Evolutionary conservation across 108 stramenopile genomes (phyloP).

Genomic region (Poteriospumella lacustris): DNA sequence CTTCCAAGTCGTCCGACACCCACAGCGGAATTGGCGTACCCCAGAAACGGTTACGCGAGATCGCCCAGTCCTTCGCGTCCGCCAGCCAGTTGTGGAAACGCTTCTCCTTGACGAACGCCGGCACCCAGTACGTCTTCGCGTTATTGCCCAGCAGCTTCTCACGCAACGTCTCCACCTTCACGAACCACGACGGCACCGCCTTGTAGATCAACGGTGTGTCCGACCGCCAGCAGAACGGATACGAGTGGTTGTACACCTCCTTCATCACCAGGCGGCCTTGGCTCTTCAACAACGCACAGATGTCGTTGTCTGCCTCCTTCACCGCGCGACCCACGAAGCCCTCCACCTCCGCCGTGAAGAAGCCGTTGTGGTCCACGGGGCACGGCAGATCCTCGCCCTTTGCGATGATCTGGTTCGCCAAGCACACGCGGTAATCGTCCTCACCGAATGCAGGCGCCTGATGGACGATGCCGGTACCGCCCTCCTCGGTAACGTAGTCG

Average conservation of each 20-base stretch:
- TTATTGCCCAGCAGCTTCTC: slow-evolving; percentile 81
- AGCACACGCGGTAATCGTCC: slow-evolving; percentile 99
- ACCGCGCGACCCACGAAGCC: slow-evolving; percentile 81
- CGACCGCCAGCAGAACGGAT: slow-evolving; percentile 98
- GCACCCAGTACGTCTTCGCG: slow-evolving; percentile 88
- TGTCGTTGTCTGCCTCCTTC: slow-evolving; percentile 87
- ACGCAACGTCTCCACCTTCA: slow-evolving; percentile 72
- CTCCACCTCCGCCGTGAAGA: slow-evolving; percentile 72
- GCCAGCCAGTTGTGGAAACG: slow-evolving; percentile 98
- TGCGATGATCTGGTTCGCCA: slow-evolving; percentile 77
- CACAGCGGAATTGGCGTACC: slow-evolving; percentile 99
- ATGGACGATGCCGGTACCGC: slow-evolving; percentile 98
- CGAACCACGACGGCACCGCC: slow-evolving; percentile 98
- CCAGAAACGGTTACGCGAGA: slow-evolving; percentile 95
- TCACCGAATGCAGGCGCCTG: slow-evolving; percentile 99
- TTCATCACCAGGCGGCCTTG: slow-evolving; percentile 82
- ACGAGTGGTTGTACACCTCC: slow-evolving; percentile 81
- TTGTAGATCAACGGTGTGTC: slow-evolving; percentile 99
- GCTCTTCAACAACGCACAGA: slow-evolving; percentile 75
- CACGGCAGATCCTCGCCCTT: slow-evolving; percentile 89
- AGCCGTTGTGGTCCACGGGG: slow-evolving; percentile 88
- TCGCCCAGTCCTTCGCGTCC: slow-evolving; percentile 97
- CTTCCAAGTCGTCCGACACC: slow-evolving; percentile 82
- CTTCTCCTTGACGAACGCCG: slow-evolving; percentile 79
- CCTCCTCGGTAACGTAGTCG: slow-evolving; percentile 93